These are phyloP conservation scores for Ogataea nonfermentans DNA, from an alignment of 805 yeast genomes.

Conservation along the genomic window DNA sequence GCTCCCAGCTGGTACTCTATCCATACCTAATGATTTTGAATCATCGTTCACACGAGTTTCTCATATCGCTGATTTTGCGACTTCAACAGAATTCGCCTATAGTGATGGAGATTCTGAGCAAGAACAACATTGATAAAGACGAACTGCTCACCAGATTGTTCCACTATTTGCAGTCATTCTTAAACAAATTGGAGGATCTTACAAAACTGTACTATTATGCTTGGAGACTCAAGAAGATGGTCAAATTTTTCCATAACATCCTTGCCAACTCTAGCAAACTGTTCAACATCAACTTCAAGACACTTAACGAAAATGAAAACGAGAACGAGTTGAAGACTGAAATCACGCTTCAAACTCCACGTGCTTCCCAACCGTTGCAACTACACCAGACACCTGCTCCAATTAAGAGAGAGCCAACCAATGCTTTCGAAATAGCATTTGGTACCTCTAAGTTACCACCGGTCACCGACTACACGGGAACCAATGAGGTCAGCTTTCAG, in stretches of 20 bases:
- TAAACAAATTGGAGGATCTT: conserved; percentile 35
- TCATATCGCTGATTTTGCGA: conserved; percentile 54
- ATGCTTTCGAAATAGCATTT: conserved; percentile 37
- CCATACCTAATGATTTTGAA: conserved; percentile 52
- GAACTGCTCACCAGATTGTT: conserved; percentile 35
- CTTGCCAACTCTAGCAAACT: conserved; percentile 35
- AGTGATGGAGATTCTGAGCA: conserved; percentile 32
- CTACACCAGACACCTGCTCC: conserved; percentile 15
- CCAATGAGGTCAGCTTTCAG: conserved; percentile 1
- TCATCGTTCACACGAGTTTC: conserved; percentile 55
- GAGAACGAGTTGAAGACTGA: conserved; percentile 12
- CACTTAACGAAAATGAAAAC: conserved; percentile 23
- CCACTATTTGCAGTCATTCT: conserved; percentile 34
- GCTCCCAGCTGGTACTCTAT: conserved; percentile 46
- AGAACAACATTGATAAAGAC: conserved; percentile 35
- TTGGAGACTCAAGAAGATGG: conserved; percentile 44
- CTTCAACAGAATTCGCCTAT: conserved; percentile 38
- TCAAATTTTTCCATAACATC: conserved; percentile 37
- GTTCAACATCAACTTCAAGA: conserved; percentile 33
- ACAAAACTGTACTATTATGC: conserved; percentile 44
- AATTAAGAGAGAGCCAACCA: conserved; percentile 25
- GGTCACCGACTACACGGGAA: conserved; percentile 32
- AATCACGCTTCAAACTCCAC: conserved; percentile 12
- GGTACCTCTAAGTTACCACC: conserved; percentile 38
- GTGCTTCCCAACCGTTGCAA: conserved; percentile 15